Evolutionary conservation across 345 rosid species (phyloP).

Genomic region (Pugionium dolabratum): DNA sequence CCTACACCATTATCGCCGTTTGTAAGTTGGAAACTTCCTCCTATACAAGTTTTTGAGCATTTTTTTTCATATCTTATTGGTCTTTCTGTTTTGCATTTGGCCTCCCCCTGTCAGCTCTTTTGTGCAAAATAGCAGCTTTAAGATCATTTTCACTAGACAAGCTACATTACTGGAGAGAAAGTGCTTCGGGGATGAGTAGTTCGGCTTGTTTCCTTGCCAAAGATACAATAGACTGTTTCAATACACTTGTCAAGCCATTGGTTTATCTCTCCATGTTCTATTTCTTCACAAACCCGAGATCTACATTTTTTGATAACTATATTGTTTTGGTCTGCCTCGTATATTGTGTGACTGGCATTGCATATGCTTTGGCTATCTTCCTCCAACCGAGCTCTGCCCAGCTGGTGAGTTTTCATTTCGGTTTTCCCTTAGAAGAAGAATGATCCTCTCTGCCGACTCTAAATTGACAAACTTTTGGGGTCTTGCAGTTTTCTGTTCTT

Average conservation of each 20-base stretch:
- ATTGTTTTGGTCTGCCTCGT: constrained; percentile 79
- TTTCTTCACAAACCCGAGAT: constrained; percentile 89
- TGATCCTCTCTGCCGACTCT: constrained; percentile 7
- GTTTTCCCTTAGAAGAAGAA: neutral
- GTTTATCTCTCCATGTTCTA: constrained; percentile 92
- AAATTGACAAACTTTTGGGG: constrained; percentile 15
- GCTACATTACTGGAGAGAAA: constrained; percentile 94
- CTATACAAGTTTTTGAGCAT: neutral
- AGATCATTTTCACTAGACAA: constrained; percentile 87
- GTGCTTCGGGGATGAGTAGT: constrained; percentile 92
- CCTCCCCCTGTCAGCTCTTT: constrained; percentile 62
- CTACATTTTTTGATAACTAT: constrained; percentile 76
- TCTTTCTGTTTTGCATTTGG: neutral
- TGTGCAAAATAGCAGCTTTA: constrained; percentile 88
- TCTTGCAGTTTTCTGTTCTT: constrained; percentile 87
- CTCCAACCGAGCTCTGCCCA: constrained; percentile 83
- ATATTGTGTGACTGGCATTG: constrained; percentile 93
- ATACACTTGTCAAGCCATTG: constrained; percentile 76
- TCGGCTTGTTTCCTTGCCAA: constrained; percentile 89
- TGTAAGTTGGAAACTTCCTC: constrained; percentile 55
- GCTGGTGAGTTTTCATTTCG: constrained; percentile 58
- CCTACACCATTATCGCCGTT: constrained; percentile 84
- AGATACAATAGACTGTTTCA: constrained; percentile 85
- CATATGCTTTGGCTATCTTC: constrained; percentile 81
- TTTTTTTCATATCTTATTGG: neutral